Percentiles rank a stretch among this genome's conserved stretches.
phyloP scores from a whole-genome alignment of 2,329 filamentous ascomycete species.

The Stemphylium beticola region DNA sequence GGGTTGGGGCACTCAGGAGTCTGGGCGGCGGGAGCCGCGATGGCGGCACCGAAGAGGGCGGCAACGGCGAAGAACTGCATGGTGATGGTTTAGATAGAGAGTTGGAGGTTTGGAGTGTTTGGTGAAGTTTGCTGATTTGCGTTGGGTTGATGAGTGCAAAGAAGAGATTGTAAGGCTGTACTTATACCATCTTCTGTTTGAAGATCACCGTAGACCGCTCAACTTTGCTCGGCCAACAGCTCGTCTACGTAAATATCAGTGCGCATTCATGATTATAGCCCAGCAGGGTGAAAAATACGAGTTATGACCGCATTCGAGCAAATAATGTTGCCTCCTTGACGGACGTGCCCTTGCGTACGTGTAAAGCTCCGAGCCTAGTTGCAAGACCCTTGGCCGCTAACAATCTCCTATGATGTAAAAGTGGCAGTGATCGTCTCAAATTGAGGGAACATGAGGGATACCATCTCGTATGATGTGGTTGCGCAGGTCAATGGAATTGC shows the following conservation, averaged over 20 bases:
- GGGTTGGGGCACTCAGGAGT: too few species aligned
- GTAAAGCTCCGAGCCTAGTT: too few species aligned
- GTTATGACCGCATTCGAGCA: too few species aligned
- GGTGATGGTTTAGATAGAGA: conserved; percentile 1
- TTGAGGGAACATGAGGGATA: too few species aligned
- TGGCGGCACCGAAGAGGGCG: conserved; percentile 25
- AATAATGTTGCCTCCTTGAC: too few species aligned
- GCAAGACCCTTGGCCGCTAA: too few species aligned
- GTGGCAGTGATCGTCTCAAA: too few species aligned
- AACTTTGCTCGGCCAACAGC: neutral
- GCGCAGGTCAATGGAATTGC: too few species aligned
- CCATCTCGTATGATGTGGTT: too few species aligned
- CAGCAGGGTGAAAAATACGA: too few species aligned
- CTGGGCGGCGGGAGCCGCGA: conserved; percentile 28
- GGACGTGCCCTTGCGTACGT: too few species aligned
- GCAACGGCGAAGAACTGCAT: conserved; percentile 31
- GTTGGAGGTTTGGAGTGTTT: conserved; percentile 3
- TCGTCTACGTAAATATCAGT: neutral
- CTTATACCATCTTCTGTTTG: neutral
- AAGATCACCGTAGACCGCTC: neutral
- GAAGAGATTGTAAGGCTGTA: neutral
- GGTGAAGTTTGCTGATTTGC: neutral
- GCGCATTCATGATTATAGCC: neutral
- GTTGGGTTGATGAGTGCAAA: conserved; percentile 1
- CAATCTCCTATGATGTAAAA: too few species aligned